Evolutionary conservation across 306 rosid genomes (phyloP).

Genomic region (Amphicarpaea edgeworthii): DNA sequence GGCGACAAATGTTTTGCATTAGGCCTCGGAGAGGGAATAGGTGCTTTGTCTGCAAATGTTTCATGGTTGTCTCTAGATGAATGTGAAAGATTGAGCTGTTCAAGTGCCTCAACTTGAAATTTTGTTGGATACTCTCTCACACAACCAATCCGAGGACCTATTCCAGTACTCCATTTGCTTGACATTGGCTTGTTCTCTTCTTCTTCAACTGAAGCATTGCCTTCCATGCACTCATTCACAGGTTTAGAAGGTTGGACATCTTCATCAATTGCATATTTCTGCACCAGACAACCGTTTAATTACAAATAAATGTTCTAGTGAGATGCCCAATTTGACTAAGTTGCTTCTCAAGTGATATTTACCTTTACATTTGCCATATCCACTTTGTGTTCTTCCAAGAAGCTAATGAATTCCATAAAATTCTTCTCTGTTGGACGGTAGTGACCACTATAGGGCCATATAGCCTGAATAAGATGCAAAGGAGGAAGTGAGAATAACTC

Average conservation of each 20-base stretch:
- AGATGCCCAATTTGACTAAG: not conserved
- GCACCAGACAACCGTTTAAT: slow-evolving; percentile 23
- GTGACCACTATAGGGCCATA: slow-evolving; percentile 94
- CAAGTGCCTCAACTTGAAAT: slow-evolving; percentile 71
- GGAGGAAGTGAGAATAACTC: not conserved
- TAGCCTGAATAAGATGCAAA: slow-evolving; percentile 61
- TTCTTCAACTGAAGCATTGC: too few species aligned
- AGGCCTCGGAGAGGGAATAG: slow-evolving; percentile 80
- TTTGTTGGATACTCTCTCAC: slow-evolving; percentile 64
- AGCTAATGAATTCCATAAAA: slow-evolving; percentile 65
- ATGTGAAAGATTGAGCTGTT: slow-evolving; percentile 66
- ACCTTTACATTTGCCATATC: slow-evolving; percentile 85
- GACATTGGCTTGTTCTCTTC: slow-evolving; percentile 44
- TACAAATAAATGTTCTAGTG: not conserved
- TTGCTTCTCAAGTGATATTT: slow-evolving; percentile 23
- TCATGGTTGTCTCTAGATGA: slow-evolving; percentile 42
- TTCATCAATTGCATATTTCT: slow-evolving; percentile 76
- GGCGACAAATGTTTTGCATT: slow-evolving; percentile 67
- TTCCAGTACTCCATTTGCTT: slow-evolving; percentile 73
- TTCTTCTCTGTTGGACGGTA: slow-evolving; percentile 80
- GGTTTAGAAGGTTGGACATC: slow-evolving; percentile 55
- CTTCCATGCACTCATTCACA: not conserved
- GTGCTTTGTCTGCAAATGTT: slow-evolving; percentile 41
- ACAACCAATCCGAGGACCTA: slow-evolving; percentile 70
- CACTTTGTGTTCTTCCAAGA: slow-evolving; percentile 71